Percentiles rank a stretch among this genome's conserved stretches.
Conservation (phyloP, 352 stramenopile species). For the Discostella stelligera region DNA sequence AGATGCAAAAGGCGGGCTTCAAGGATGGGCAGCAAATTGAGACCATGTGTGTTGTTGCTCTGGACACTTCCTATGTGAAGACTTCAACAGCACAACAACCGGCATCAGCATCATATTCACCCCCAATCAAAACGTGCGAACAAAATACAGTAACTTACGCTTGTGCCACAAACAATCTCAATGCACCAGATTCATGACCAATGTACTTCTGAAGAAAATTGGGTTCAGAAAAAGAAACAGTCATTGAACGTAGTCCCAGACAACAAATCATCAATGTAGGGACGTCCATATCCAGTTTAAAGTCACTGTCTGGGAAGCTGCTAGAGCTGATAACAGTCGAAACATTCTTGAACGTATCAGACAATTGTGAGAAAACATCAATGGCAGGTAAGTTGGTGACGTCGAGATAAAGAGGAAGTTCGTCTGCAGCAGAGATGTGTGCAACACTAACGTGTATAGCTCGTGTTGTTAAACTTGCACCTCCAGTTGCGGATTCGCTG, state of each 20-base stretch:
- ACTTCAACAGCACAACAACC: neutral
- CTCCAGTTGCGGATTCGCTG: neutral
- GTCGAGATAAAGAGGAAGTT: slow-evolving; percentile 49
- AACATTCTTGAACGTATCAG: slow-evolving; percentile 28
- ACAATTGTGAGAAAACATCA: slow-evolving; percentile 39
- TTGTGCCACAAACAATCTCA: slow-evolving; percentile 32
- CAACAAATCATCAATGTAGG: slow-evolving; percentile 44
- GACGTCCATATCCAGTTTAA: slow-evolving; percentile 16
- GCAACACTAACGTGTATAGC: slow-evolving; percentile 48
- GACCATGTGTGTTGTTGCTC: slow-evolving; percentile 13
- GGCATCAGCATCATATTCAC: neutral
- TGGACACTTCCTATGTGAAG: slow-evolving; percentile 35
- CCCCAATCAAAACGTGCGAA: neutral
- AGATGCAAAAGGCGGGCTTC: slow-evolving; percentile 55
- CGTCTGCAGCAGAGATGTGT: slow-evolving; percentile 45
- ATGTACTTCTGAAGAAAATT: slow-evolving; percentile 31
- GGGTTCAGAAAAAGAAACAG: slow-evolving; percentile 47
- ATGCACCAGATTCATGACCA: slow-evolving; percentile 21
- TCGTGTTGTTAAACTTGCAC: slow-evolving; percentile 42
- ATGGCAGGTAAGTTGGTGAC: slow-evolving; percentile 17
- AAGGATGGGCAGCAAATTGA: slow-evolving; percentile 47
- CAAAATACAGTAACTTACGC: slow-evolving; percentile 19
- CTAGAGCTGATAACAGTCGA: slow-evolving; percentile 12
- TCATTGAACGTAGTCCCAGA: slow-evolving; percentile 45
- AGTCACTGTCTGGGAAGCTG: neutral